Conservation (phyloP, 1,284 basidiomycete genomes). For the Irpex sp. region DNA sequence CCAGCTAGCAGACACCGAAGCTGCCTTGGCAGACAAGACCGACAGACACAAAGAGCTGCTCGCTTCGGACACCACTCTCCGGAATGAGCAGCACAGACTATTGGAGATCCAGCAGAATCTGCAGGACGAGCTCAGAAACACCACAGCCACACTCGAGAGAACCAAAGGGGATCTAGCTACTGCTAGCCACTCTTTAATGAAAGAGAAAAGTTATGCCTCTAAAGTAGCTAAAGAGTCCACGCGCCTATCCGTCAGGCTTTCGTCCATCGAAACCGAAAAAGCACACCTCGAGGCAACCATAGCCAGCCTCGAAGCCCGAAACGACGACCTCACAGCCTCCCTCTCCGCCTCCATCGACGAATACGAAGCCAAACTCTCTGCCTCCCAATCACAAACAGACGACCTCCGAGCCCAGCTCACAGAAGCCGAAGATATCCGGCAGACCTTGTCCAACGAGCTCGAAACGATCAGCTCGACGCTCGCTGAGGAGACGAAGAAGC, state of each 20-base stretch:
- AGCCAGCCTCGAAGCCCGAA: background rate
- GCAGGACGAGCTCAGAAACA: background rate
- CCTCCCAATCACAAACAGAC: background rate
- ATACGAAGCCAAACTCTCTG: background rate
- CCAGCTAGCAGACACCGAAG: background rate
- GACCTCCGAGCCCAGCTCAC: background rate
- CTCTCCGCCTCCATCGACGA: background rate
- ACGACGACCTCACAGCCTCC: background rate
- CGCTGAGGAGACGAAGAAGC: constrained; percentile 1
- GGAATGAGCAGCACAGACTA: background rate
- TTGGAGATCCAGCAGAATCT: background rate
- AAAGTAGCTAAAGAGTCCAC: background rate
- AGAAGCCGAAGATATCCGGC: background rate
- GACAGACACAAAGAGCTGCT: background rate
- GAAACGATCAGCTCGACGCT: background rate
- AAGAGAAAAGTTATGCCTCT: background rate
- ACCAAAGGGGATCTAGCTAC: background rate
- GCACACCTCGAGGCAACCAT: background rate
- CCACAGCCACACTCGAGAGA: background rate
- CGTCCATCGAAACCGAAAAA: background rate
- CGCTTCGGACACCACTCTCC: background rate
- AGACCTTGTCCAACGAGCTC: background rate
- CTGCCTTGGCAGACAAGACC: background rate
- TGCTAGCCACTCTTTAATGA: background rate
- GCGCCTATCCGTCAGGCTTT: background rate